Evolutionary conservation across 1,284 basidiomycete species (phyloP), one percentile per base, ranked within the genome.

Genomic region (Ustilago bromivora): DNA sequence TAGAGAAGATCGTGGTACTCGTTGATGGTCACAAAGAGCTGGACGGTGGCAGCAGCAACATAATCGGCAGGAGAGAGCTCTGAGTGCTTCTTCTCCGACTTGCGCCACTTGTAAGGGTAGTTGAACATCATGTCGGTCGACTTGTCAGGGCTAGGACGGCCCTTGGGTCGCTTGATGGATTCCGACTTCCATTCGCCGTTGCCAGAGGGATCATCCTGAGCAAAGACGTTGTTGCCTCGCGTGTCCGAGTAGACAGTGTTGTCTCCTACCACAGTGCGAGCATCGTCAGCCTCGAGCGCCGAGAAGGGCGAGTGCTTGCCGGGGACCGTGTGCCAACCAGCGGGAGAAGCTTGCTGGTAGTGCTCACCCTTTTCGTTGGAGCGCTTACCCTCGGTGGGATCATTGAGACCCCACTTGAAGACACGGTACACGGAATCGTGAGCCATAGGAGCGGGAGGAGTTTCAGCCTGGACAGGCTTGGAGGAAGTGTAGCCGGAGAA

Each of bases 11-110:
- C 79, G 70, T 81, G 80, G 59, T 80, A 82, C 64, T 73, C 71
- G 72, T 81, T 82, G 71, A 80, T 72, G 28, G 75, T 76, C 34
- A 82, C 81, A 61, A 82, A 82, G 28, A 82, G 71, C 69, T 82
- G 77, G 23, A 75, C 74, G 17, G 73, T 69, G 40, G 74, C 71
- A 54, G 75, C 76, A 28, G 66, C 69, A 23, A 71, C 76, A 55
- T 82, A 82, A 41, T 76, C 65, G 31, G 64, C 58, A 8, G 81
- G 81, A 36, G 69, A 63, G 15, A 82, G 71, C 55, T 69, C 64
- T 10, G 64, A 35, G 43, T 82, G 81, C 49, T 73, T 71, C 61
- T 72, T 74, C 68, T 82, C 73, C 41, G 73, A 75, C 66, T 74
- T 76, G 67, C 80, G 78, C 80, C 80, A 82, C 53, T 69, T 70